Evolutionary conservation across 2,329 filamentous ascomycete species (phyloP).

Genomic region (Ophiostoma novo-ulmi): DNA sequence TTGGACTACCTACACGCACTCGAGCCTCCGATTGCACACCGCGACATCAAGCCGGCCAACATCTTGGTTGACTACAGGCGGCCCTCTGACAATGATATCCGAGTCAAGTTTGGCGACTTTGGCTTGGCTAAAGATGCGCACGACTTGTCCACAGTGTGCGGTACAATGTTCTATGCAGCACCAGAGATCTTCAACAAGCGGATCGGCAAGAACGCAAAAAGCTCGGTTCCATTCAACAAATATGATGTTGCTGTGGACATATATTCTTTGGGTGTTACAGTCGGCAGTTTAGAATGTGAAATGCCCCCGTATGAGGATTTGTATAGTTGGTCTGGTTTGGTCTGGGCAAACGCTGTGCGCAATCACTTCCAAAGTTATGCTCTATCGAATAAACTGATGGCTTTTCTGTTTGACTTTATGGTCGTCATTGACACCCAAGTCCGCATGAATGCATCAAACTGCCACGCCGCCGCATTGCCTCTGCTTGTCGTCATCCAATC

Average conservation of each 20-base stretch:
- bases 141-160: neutral
- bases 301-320: neutral
- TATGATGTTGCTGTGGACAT: neutral
- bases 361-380: neutral
- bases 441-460: neutral
- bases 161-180: neutral
- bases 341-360: neutral
- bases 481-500: neutral
- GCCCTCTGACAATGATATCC: neutral
- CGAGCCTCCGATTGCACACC: neutral
- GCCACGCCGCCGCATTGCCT: neutral
- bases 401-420: neutral
- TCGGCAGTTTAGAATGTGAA: neutral
- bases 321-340: neutral
- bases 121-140: neutral
- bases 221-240: neutral
- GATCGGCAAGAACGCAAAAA: neutral
- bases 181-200: neutral
- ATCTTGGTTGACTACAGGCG: neutral
- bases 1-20: neutral
- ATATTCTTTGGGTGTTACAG: neutral
- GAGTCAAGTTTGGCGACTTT: neutral
- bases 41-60: neutral
- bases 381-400: neutral
- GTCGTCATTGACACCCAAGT: neutral